phyloP scores from a whole-genome alignment of 192 early-diverging fungal species.

The Coemansia sp. region DNA sequence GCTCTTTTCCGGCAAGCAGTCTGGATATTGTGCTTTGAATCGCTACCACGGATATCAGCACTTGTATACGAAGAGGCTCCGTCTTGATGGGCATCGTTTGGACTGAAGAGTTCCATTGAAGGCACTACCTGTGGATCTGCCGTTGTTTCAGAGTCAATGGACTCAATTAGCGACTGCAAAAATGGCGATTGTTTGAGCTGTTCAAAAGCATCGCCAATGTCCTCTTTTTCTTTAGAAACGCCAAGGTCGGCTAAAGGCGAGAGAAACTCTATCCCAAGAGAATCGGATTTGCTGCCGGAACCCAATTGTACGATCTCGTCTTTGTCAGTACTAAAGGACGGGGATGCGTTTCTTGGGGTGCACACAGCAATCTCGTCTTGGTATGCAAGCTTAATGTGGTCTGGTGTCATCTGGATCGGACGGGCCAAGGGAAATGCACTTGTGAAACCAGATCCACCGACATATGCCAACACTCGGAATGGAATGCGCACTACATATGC shows the following conservation, averaged over 20 bases:
- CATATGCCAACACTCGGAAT: constrained; percentile 39
- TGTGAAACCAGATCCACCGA: not conserved
- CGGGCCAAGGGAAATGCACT: constrained; percentile 22
- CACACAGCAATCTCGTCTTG: constrained; percentile 26
- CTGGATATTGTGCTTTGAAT: constrained; percentile 16
- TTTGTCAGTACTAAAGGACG: constrained; percentile 13
- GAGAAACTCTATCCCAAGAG: not conserved
- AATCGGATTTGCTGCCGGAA: not conserved
- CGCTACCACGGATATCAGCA: not conserved
- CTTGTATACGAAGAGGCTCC: not conserved
- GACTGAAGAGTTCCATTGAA: constrained; percentile 9
- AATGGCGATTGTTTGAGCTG: constrained; percentile 27
- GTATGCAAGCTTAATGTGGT: constrained; percentile 26
- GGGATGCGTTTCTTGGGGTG: constrained; percentile 39
- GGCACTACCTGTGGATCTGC: constrained; percentile 20
- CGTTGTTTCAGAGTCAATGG: constrained; percentile 10
- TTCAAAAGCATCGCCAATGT: constrained; percentile 10
- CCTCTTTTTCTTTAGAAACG: not conserved
- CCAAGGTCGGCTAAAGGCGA: not conserved
- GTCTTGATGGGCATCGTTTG: not conserved
- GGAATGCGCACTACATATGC: constrained; percentile 44
- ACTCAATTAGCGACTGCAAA: constrained; percentile 17
- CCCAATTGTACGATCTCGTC: not conserved
- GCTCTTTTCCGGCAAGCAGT: constrained; percentile 29
- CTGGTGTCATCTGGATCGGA: constrained; percentile 38